Evolutionary conservation across 2,329 filamentous ascomycete genomes (phyloP).

Genomic region (Pseudocercospora eumusae): DNA sequence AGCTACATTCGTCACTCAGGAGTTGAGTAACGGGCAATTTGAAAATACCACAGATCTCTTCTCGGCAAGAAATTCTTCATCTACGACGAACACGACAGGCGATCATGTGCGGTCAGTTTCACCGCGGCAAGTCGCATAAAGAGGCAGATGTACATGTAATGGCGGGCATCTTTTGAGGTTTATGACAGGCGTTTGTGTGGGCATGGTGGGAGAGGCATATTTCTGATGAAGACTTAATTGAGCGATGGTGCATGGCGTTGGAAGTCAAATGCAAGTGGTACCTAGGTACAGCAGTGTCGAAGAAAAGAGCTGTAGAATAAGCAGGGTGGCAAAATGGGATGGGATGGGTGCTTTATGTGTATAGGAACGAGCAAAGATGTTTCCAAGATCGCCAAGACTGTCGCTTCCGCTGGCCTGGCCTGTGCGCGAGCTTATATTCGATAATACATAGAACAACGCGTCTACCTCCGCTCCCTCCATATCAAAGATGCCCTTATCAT

Average conservation of each 20-base stretch:
- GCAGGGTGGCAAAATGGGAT: background rate
- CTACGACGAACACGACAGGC: constrained; percentile 4
- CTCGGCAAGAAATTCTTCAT: constrained; percentile 4
- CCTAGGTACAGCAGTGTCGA: background rate
- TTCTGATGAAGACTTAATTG: constrained; percentile 1
- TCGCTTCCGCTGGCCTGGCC: background rate
- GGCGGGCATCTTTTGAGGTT: background rate
- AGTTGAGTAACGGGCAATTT: background rate
- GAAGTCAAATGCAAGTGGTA: background rate
- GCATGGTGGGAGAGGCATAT: background rate
- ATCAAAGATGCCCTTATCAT: too few relatives aligned
- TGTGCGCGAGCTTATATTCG: background rate
- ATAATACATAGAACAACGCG: too few relatives aligned
- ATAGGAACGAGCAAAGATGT: background rate
- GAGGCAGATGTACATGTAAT: background rate
- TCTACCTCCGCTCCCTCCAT: background rate
- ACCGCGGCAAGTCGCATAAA: constrained; percentile 6
- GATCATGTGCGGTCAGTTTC: constrained; percentile 8
- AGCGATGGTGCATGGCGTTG: constrained; percentile 5
- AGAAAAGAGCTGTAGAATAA: background rate
- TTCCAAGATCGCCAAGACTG: background rate
- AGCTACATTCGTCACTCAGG: background rate
- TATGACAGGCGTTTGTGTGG: background rate
- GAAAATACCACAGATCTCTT: constrained; percentile 7
- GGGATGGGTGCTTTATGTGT: background rate